phyloP scores from a whole-genome alignment of 2,329 filamentous ascomycete genomes.

The Hymenoscyphus salicellus region DNA sequence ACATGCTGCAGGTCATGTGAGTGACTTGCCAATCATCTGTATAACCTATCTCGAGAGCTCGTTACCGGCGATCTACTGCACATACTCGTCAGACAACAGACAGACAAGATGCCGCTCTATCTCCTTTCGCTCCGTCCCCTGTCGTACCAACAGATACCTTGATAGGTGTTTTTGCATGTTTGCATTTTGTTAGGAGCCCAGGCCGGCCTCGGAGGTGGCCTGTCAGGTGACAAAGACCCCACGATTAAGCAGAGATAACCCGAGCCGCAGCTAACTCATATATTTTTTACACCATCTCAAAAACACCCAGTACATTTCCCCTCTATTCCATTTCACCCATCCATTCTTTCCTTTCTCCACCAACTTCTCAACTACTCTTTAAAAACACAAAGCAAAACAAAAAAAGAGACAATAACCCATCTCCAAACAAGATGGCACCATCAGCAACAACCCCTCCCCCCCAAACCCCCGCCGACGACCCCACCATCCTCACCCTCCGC shows the following conservation, averaged over 20 bases:
- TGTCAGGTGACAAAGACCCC: neutral
- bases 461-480: slow-evolving; percentile 28
- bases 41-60: too few relatives aligned
- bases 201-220: neutral
- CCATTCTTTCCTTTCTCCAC: neutral
- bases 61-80: too few relatives aligned
- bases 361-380: neutral
- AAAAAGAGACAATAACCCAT: too few relatives aligned
- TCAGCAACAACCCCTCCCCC: slow-evolving; percentile 32
- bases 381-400: neutral
- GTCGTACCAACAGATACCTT: too few relatives aligned
- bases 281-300: neutral
- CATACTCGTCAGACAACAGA: too few relatives aligned
- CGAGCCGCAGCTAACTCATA: neutral
- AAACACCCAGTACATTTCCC: neutral
- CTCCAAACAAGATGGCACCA: slow-evolving; percentile 32
- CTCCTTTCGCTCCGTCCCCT: too few relatives aligned
- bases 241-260: neutral
- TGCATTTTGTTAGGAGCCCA: too few relatives aligned
- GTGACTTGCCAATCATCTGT: too few relatives aligned
- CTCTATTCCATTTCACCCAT: neutral
- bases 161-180: too few relatives aligned
- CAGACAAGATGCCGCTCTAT: too few relatives aligned
- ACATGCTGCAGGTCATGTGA: too few relatives aligned
- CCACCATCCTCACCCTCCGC: slow-evolving; percentile 53